phyloP scores from a whole-genome alignment of 306 rosid species.

The Acacia crassicarpa region DNA sequence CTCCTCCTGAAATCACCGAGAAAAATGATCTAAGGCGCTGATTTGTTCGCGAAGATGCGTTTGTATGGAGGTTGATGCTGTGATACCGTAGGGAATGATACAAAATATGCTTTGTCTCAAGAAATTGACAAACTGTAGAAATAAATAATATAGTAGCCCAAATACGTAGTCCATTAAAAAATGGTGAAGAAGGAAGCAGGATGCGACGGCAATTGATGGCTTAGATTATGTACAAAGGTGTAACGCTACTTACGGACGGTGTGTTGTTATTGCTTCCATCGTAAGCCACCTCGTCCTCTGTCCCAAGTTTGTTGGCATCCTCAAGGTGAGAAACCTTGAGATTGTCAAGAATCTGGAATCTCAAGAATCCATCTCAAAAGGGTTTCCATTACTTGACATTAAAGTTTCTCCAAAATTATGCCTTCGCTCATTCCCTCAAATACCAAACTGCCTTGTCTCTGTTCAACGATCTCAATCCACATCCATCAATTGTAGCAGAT shows the following conservation, averaged over 20 bases:
- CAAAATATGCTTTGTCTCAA: background rate
- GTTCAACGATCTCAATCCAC: constrained; percentile 15
- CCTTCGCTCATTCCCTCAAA: constrained; percentile 35
- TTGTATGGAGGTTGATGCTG: background rate
- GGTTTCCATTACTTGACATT: constrained; percentile 60
- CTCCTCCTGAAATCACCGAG: background rate
- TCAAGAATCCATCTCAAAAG: constrained; percentile 35
- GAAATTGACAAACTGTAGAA: background rate
- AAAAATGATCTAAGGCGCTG: background rate
- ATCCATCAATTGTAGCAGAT: background rate
- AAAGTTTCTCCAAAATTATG: constrained; percentile 38
- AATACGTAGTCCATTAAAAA: background rate
- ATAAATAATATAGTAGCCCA: background rate
- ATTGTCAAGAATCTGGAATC: constrained; percentile 60
- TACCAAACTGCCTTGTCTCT: constrained; percentile 22
- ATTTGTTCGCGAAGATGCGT: background rate
- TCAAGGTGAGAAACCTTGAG: constrained; percentile 25
- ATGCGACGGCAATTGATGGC: constrained; percentile 18
- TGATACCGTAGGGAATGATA: background rate
- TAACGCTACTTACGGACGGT: constrained; percentile 40
- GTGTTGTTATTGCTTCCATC: constrained; percentile 38
- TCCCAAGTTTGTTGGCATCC: constrained; percentile 20
- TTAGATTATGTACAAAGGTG: constrained; percentile 39
- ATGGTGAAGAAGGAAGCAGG: constrained; percentile 11
- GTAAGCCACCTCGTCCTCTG: constrained; percentile 44